Conservation (phyloP, 2,329 filamentous ascomycete species). For the Beauveria sp. region DNA sequence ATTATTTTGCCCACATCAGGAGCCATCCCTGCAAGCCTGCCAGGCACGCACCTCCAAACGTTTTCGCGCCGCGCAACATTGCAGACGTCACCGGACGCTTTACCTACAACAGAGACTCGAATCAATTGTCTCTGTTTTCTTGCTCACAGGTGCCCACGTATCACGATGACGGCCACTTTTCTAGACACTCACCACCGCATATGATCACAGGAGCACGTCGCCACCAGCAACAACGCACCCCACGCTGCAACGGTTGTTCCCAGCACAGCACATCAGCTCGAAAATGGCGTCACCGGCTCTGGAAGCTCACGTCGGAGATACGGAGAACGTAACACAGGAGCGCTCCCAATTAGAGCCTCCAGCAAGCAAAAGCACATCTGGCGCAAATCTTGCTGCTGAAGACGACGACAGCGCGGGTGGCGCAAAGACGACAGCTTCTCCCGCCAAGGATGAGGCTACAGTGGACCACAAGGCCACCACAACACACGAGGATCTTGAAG, state of each 20-base stretch:
- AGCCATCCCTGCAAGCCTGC: background rate
- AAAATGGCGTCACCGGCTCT: background rate
- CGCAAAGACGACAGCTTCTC: background rate
- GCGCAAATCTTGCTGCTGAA: background rate
- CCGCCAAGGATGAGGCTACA: background rate
- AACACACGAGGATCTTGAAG: slow-evolving; percentile 13
- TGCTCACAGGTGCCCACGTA: slow-evolving; percentile 31
- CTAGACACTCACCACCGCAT: slow-evolving; percentile 31
- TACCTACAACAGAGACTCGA: background rate
- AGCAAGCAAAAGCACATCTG: background rate
- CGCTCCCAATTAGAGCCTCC: background rate
- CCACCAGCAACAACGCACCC: background rate
- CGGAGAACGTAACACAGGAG: background rate
- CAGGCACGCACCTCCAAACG: background rate
- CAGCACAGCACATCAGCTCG: background rate
- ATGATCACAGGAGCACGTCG: slow-evolving; percentile 22
- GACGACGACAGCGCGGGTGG: background rate
- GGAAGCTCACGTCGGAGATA: background rate
- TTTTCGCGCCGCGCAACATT: background rate
- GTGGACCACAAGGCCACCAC: background rate
- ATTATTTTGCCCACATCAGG: background rate
- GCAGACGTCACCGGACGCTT: background rate
- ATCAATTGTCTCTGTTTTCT: background rate
- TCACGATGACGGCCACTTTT: slow-evolving; percentile 25
- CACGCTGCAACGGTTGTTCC: background rate